Conservation (phyloP, 1,284 basidiomycete species). For the Athelia sp. region DNA sequence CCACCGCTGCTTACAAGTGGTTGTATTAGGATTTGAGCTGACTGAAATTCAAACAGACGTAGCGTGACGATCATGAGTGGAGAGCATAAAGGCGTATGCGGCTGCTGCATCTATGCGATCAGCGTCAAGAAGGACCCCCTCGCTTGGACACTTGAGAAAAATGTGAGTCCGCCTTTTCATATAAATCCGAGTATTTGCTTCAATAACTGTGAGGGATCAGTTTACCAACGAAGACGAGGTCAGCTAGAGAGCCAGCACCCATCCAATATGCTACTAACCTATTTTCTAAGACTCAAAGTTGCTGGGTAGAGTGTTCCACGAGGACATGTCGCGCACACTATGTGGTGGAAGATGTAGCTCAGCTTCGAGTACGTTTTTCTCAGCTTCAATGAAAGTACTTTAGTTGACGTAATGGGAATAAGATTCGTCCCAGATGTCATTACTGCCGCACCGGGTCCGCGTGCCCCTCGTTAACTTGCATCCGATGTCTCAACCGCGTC, state of each 20-base stretch:
- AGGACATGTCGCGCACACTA: background rate
- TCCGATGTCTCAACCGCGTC: constrained; percentile 16
- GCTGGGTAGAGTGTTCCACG: background rate
- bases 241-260: no score
- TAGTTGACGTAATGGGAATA: background rate
- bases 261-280: no score
- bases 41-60: constrained; percentile 7
- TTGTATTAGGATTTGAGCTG: no score
- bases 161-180: no score
- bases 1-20: background rate
- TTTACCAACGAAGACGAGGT: no score
- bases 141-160: no score
- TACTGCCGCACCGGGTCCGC: constrained; percentile 15
- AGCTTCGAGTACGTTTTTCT: no score
- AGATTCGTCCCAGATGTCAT: constrained; percentile 17
- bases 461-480: constrained; percentile 18
- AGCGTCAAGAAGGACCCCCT: no score
- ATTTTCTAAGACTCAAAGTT: no score
- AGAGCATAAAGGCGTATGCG: constrained; percentile 11
- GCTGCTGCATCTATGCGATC: constrained; percentile 7
- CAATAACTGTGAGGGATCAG: no score
- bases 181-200: no score
- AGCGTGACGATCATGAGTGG: constrained; percentile 20
- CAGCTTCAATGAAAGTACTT: background rate
- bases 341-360: no score